Evolutionary conservation across 768 basidiomycete genomes (phyloP).

Genomic region (Trametes maxima): DNA sequence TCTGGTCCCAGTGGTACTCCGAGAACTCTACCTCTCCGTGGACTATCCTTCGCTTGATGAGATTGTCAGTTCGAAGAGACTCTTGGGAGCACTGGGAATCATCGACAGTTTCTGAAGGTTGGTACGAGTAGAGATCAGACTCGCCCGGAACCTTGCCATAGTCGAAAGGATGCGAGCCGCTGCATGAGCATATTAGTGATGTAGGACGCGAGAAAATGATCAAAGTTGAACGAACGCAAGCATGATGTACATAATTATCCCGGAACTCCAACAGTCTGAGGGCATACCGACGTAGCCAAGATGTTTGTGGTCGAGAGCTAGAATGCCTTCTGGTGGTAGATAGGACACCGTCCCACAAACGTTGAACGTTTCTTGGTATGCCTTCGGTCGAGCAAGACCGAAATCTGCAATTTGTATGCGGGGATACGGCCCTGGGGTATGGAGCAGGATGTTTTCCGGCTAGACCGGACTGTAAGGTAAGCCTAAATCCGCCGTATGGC

Average conservation of each 20-base stretch:
- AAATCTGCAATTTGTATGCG: constrained; percentile 87
- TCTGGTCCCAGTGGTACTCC: constrained; percentile 52
- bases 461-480: constrained; percentile 29
- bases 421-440: constrained; percentile 81
- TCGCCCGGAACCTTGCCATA: constrained; percentile 40
- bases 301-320: constrained; percentile 75
- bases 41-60: constrained; percentile 71
- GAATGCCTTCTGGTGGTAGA: constrained; percentile 81
- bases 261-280: constrained; percentile 90
- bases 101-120: constrained; percentile 22
- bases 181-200: constrained; percentile 30
- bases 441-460: constrained; percentile 86
- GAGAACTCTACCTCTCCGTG: constrained; percentile 61
- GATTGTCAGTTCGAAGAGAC: constrained; percentile 53
- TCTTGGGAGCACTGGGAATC: constrained; percentile 40
- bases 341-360: constrained; percentile 89
- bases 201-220: not conserved
- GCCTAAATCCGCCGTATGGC: not conserved
- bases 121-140: constrained; percentile 26
- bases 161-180: constrained; percentile 81
- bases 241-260: constrained; percentile 83
- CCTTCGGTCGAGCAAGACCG: constrained; percentile 77
- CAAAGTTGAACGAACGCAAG: constrained; percentile 58
- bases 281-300: constrained; percentile 80
- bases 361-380: constrained; percentile 81